Conservation (phyloP, 768 basidiomycete genomes). For the Imleria badia region DNA sequence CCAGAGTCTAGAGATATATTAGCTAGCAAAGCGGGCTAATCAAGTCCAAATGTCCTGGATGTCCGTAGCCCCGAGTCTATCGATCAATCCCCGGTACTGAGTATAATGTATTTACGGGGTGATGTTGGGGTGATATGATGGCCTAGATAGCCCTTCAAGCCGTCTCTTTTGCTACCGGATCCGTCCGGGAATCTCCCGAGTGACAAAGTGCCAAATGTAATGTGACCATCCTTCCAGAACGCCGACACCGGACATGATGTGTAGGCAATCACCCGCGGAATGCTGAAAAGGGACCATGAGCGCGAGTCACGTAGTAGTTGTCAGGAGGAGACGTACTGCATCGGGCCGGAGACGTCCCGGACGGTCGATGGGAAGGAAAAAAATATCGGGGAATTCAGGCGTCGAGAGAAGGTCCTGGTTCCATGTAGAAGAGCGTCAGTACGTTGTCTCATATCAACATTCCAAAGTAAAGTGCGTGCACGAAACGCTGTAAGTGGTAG, state of each 20-base stretch:
- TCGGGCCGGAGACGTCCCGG: constrained; percentile 65
- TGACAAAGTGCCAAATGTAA: constrained; percentile 50
- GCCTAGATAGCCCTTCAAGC: not conserved
- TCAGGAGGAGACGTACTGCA: constrained; percentile 43
- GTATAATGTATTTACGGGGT: not conserved
- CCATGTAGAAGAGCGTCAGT: constrained; percentile 1
- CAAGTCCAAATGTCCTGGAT: not conserved
- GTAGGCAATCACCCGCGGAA: constrained; percentile 44
- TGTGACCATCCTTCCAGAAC: constrained; percentile 53
- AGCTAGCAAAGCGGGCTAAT: not conserved
- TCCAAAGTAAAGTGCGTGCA: not conserved
- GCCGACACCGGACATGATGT: constrained; percentile 45
- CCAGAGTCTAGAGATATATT: not conserved
- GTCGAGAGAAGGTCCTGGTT: constrained; percentile 42
- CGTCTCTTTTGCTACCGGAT: constrained; percentile 17
- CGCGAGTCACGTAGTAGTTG: not conserved
- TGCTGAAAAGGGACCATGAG: constrained; percentile 32
- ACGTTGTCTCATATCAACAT: not conserved
- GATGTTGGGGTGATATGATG: not conserved
- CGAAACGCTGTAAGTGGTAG: not conserved
- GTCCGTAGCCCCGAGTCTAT: not conserved
- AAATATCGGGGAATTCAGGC: constrained; percentile 51
- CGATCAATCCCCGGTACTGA: not conserved
- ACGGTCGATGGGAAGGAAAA: constrained; percentile 59
- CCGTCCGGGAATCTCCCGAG: constrained; percentile 34